Evolutionary conservation across 1,284 basidiomycete genomes (phyloP).

Genomic region (Marasmius fiardii): DNA sequence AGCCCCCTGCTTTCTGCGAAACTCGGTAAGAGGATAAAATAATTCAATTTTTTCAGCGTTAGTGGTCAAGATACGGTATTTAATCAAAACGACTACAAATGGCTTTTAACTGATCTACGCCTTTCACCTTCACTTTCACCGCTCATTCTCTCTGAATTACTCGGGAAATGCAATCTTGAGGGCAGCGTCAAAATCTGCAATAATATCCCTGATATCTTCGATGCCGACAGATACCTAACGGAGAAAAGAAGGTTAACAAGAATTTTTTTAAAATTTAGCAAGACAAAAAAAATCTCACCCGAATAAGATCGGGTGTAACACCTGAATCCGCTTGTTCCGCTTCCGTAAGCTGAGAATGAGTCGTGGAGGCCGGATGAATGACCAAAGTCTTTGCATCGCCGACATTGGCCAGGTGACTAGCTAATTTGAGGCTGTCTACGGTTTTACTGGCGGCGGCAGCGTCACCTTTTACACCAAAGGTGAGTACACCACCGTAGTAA

Average conservation of each 20-base stretch:
- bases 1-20: no score
- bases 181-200: conserved; percentile 79
- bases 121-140: not conserved
- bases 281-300: conserved; percentile 40
- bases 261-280: no score
- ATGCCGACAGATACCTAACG: conserved; percentile 56
- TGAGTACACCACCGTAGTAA: conserved; percentile 75
- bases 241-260: no score
- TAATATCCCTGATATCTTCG: conserved; percentile 83
- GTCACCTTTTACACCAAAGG: conserved; percentile 79
- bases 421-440: conserved; percentile 75
- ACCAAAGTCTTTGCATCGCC: conserved; percentile 81
- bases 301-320: conserved; percentile 79
- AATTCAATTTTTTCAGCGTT: no score
- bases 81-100: not conserved
- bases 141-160: not conserved
- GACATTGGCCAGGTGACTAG: conserved; percentile 77
- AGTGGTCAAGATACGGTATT: no score
- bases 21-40: no score
- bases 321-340: conserved; percentile 71
- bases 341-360: conserved; percentile 74
- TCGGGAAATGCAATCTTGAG: conserved; percentile 29
- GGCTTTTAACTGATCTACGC: not conserved
- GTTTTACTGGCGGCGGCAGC: conserved; percentile 57
- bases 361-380: conserved; percentile 83